Evolutionary conservation across 2,329 filamentous ascomycete species (phyloP), one percentile per base, ranked within the genome.

Genomic region (Trichoderma sp.): DNA sequence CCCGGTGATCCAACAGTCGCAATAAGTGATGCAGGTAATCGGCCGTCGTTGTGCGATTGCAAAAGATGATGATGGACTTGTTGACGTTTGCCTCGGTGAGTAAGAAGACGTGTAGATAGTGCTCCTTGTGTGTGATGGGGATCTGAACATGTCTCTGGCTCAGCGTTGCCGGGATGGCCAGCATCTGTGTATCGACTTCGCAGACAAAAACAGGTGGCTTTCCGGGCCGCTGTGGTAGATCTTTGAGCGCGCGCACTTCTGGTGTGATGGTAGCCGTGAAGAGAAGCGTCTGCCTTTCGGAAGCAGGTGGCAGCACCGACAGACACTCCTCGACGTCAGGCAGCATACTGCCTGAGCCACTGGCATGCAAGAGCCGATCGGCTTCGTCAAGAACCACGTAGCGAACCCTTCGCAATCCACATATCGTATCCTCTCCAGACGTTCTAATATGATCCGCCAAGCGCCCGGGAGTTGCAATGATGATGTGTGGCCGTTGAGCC

Each of bases 251-350:
- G 60, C 93, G 89, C 4, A 99, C 94, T 82, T 98, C 95, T 3
- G 93, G 89, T 0, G 96, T 98, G 54, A 99, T 90, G 1, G 96
- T 99, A 18, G 96, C 96, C 10, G 96, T 99, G 82, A 99, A 99
- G 3, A 99, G 87, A 18, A 97, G 87, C 0, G 95, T 99, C 79
- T 99, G 94, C n/a, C 96, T 88, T 76, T 93, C 85, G 1, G 86
- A 81, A 5, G 93, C 87, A 0, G 92, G 89, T 0, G 96, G 96
- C 0, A 99, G 85, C 2, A 90, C 90, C 2, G 89, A 90, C 4
- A 99, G 85, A 76, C 94, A 97, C 70, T 93, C 92, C 77, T 96
- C 93, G 1, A 99, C 89, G 75, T 97, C 96, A 5, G 93, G 91
- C n/a, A 97, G 85, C 94, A 97, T 97, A 80, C 90, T 94, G 30